Evolutionary conservation across 2,329 filamentous ascomycete genomes (phyloP).

Genomic region (Shiraia bambusicola): DNA sequence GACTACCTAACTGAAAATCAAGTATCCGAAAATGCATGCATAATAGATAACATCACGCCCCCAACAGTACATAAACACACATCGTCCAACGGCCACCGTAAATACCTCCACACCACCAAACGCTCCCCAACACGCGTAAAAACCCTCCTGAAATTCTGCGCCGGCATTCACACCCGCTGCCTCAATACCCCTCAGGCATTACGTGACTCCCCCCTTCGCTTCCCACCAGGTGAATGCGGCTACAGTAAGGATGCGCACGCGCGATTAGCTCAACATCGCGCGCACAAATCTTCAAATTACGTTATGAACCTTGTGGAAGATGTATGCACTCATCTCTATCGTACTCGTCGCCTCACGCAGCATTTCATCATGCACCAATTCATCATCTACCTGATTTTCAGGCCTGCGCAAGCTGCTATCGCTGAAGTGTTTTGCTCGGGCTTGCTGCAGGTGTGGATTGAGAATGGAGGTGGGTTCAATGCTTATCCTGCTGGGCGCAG

Average conservation of each 20-base stretch:
- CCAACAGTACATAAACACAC: constrained; percentile 4
- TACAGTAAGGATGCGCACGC: constrained; percentile 24
- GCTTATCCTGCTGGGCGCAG: constrained; percentile 31
- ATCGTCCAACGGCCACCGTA: constrained; percentile 19
- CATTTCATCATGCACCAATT: constrained; percentile 29
- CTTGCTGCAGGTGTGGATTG: constrained; percentile 30
- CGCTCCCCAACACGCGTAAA: constrained; percentile 18
- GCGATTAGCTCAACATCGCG: constrained; percentile 25
- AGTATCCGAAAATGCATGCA: constrained; percentile 9
- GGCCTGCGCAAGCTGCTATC: constrained; percentile 22
- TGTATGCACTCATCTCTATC: constrained; percentile 21
- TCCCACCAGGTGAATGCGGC: constrained; percentile 29
- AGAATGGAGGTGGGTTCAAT: constrained; percentile 32
- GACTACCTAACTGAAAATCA: constrained; percentile 17
- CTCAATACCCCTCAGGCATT: constrained; percentile 10
- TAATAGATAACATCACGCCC: constrained; percentile 24
- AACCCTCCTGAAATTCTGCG: constrained; percentile 20
- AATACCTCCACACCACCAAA: constrained; percentile 24
- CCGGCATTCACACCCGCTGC: constrained; percentile 16
- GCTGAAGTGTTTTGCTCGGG: constrained; percentile 36
- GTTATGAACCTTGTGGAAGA: constrained; percentile 37
- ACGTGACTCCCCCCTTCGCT: constrained; percentile 15
- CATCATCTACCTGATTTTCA: constrained; percentile 32
- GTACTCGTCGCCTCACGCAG: constrained; percentile 4
- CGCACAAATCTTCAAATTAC: constrained; percentile 26